These are phyloP conservation scores for Mycena crocata DNA, from an alignment of 768 basidiomycete species.

Conservation along the genomic window DNA sequence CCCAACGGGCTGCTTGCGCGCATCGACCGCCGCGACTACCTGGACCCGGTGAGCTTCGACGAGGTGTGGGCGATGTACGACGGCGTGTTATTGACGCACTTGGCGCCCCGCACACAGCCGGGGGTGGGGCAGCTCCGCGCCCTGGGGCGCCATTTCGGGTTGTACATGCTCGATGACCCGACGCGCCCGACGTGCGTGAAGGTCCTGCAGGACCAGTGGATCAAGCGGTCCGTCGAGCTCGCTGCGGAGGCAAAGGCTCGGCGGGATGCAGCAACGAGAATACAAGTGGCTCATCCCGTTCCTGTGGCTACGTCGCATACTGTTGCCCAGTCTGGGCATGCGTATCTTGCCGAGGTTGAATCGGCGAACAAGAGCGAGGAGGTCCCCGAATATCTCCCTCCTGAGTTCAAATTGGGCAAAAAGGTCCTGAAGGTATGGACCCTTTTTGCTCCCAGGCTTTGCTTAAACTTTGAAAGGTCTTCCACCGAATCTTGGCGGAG, in stretches of 20 bases:
- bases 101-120: not conserved
- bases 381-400: not conserved
- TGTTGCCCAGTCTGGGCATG: constrained; percentile 1
- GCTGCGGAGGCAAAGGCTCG: not conserved
- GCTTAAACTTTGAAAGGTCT: not conserved
- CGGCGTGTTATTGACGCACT: not conserved
- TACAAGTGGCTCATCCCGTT: not conserved
- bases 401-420: constrained; percentile 11
- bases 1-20: constrained; percentile 5
- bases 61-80: not conserved
- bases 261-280: too few relatives aligned
- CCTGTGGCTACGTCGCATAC: not conserved
- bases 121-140: not conserved
- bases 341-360: not conserved
- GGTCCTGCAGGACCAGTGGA: not conserved
- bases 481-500: constrained; percentile 16
- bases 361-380: not conserved
- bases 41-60: not conserved
- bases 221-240: not conserved
- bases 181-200: not conserved
- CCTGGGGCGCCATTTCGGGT: constrained; percentile 6
- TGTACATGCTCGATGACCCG: not conserved
- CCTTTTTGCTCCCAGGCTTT: not conserved
- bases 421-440: constrained; percentile 5
- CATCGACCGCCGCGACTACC: constrained; percentile 2